Evolutionary conservation across 1,284 basidiomycete genomes (phyloP), one percentile per base, ranked within the genome.

Genomic region (Sanghuangporus baumii): DNA sequence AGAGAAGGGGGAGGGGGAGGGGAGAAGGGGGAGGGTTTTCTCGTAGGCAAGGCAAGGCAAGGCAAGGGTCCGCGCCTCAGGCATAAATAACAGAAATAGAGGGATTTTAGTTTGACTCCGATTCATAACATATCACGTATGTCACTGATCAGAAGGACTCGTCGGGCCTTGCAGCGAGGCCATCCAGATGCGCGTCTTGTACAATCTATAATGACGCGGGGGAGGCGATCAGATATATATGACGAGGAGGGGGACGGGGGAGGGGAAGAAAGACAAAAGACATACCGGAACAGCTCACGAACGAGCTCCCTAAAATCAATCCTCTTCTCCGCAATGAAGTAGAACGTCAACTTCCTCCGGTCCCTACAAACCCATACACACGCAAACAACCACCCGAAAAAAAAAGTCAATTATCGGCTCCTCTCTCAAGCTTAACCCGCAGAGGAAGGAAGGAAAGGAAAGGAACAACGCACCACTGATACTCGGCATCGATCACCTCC

Each of bases 291-390:
- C 37, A 96, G 77, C 74, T 96, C 94, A 71, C 93, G 84, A 57
- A 96, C 94, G 65, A 98, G 84, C 74, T 98, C 96, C 69, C 96
- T 84, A 78, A 99, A 98, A 76, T 99, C 96, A 73, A 99, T 96
- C 67, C 96, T 81, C 76, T 94, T 94, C 71, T 96, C 94, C 59
- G 96, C 94, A 65, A 96, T 82, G 74, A 97, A 99, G 78, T 98
- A 98, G 80, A 98, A 98, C 0, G 96, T 98, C 66, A 99, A 78
- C 78, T 98, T 98, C 74, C 95, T 91, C 56, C 96, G 89, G 76
- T 98, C 95, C 92, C 92, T 94, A 68, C 1, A 62, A 4, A 26
- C 36, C 36, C 58, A 52, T 18, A 63, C 46, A 58, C 41, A 41
- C 61, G 55, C 50, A 34, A 18, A 55, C 62, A 51, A 43, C 16